These are phyloP conservation scores for Microthlaspi erraticum DNA, from an alignment of 345 rosid species.

Conservation along the genomic window DNA sequence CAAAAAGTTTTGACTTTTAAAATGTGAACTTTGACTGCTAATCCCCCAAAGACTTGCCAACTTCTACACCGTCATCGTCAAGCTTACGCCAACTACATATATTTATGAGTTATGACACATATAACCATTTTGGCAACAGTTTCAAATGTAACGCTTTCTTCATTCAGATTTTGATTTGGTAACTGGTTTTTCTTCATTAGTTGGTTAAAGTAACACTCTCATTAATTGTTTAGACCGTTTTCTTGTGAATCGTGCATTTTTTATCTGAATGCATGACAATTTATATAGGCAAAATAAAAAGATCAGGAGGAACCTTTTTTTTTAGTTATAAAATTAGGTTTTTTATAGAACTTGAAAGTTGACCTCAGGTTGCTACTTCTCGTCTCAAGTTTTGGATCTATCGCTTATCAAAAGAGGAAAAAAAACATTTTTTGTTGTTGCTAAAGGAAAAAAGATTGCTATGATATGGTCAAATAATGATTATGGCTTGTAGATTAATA, in stretches of 20 bases:
- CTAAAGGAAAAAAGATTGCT: neutral
- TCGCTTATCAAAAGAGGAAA: neutral
- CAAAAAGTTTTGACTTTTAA: conserved; percentile 31
- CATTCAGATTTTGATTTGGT: conserved; percentile 1
- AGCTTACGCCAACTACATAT: conserved; percentile 40
- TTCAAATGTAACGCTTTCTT: conserved; percentile 18
- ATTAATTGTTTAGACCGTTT: neutral
- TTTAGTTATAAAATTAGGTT: too few relatives aligned
- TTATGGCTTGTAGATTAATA: conserved; percentile 25
- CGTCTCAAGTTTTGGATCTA: neutral
- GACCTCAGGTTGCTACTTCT: too few relatives aligned
- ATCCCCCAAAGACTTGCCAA: conserved; percentile 20
- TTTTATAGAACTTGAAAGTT: too few relatives aligned
- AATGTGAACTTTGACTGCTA: conserved; percentile 40
- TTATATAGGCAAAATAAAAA: too few relatives aligned
- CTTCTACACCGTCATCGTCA: conserved; percentile 39
- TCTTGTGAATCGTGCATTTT: neutral
- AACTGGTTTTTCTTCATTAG: conserved; percentile 9
- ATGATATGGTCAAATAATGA: conserved; percentile 12
- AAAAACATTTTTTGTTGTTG: neutral
- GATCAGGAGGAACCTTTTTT: too few relatives aligned
- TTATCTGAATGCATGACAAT: neutral
- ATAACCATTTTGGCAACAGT: neutral
- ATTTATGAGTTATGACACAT: conserved; percentile 17
- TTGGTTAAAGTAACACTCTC: neutral